Evolutionary conservation across 2,329 filamentous ascomycete species (phyloP).

Genomic region (Arthrinium phaeospermum): DNA sequence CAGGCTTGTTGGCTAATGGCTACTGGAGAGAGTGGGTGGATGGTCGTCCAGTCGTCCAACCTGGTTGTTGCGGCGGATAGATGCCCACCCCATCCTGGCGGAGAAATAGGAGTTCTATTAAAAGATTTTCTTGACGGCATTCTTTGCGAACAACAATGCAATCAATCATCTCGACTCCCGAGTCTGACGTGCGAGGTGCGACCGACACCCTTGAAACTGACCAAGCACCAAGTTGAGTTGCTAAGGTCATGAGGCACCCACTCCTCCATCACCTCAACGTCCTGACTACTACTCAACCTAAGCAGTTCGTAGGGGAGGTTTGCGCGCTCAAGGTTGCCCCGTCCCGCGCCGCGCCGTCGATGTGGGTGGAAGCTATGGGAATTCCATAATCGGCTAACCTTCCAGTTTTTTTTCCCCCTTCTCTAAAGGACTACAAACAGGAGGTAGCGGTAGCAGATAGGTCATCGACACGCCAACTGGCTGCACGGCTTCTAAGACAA

Average conservation of each 20-base stretch:
- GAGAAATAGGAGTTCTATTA: constrained; percentile 6
- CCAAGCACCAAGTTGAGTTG: neutral
- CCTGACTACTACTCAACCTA: neutral
- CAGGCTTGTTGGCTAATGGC: constrained; percentile 4
- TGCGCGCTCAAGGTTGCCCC: neutral
- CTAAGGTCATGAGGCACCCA: neutral
- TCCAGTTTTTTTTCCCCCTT: neutral
- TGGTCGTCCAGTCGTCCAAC: neutral
- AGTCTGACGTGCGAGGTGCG: constrained; percentile 9
- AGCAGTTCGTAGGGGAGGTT: neutral
- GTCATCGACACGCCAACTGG: neutral
- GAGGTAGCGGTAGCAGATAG: neutral
- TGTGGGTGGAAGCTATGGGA: neutral
- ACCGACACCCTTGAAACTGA: neutral
- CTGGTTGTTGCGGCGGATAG: constrained; percentile 2
- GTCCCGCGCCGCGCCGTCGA: constrained; percentile 8
- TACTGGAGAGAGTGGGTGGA: neutral
- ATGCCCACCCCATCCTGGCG: constrained; percentile 7
- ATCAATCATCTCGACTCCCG: neutral
- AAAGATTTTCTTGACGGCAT: neutral
- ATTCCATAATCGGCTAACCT: constrained; percentile 6
- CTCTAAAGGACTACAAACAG: neutral
- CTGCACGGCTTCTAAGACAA: neutral
- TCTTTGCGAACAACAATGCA: neutral
- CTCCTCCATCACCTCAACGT: neutral